Percentiles rank a stretch among this genome's conserved stretches.
phyloP scores from a whole-genome alignment of 345 rosid genomes.

The Dovyalis caffra region DNA sequence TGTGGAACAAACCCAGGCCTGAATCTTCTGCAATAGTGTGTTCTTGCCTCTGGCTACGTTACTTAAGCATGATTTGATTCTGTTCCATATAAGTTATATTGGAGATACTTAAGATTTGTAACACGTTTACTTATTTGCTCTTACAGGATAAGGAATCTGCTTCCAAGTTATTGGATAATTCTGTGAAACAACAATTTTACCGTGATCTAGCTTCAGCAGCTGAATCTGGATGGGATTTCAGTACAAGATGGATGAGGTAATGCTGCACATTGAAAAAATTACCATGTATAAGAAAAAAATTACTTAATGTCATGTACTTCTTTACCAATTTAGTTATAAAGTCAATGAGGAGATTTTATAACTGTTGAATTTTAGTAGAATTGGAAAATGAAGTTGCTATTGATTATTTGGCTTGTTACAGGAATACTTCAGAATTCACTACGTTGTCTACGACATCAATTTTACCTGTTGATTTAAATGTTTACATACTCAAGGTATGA shows the following conservation, averaged over 20 bases:
- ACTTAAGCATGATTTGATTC: neutral
- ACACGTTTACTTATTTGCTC: neutral
- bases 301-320: too few relatives aligned
- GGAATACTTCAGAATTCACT: conserved; percentile 58
- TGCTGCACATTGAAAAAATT: neutral
- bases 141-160: conserved; percentile 64
- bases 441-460: conserved; percentile 68
- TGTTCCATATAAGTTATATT: neutral
- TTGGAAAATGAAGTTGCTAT: neutral
- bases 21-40: conserved; percentile 60
- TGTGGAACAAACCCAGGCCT: conserved; percentile 91
- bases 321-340: neutral
- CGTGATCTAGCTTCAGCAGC: conserved; percentile 76
- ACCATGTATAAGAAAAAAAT: too few relatives aligned
- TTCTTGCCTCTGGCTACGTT: conserved; percentile 23
- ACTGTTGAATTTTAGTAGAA: neutral
- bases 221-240: conserved; percentile 95
- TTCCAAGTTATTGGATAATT: conserved; percentile 43
- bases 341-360: neutral
- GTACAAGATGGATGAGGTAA: conserved; percentile 95
- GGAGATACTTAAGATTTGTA: neutral
- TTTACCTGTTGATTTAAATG: conserved; percentile 85
- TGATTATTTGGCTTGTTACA: conserved; percentile 20
- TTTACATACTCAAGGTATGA: conserved; percentile 62
- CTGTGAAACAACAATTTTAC: conserved; percentile 61